Conservation (phyloP, 106 monocot species). For the Iris macrosiphon region DNA sequence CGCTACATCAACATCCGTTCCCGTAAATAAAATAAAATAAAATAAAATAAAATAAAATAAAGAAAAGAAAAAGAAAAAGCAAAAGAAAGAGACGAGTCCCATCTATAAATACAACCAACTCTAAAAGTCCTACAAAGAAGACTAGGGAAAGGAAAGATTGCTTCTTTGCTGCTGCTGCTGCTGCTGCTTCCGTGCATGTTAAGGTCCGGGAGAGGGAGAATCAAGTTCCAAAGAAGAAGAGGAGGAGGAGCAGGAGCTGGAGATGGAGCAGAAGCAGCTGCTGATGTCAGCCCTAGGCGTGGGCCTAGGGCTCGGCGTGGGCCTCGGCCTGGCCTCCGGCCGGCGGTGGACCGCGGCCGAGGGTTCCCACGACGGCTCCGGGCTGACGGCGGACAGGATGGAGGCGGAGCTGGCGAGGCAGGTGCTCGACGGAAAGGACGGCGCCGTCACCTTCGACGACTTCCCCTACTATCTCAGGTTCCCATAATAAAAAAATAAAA, state of each 20-base stretch:
- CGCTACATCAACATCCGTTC: too few species aligned
- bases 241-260: background rate
- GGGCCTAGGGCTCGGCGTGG: slow-evolving; percentile 60
- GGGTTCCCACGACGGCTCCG: slow-evolving; percentile 3
- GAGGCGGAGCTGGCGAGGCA: slow-evolving; percentile 51
- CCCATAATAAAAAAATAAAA: too few species aligned
- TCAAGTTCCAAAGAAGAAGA: slow-evolving; percentile 7
- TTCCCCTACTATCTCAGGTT: slow-evolving; percentile 87
- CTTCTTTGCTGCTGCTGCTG: too few species aligned
- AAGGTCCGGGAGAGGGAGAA: background rate
- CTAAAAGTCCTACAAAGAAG: too few species aligned
- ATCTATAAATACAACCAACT: too few species aligned
- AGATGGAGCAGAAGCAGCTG: slow-evolving; percentile 63
- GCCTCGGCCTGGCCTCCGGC: slow-evolving; percentile 40
- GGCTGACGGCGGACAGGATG: slow-evolving; percentile 30
- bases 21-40: too few species aligned
- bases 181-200: too few species aligned
- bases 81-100: too few species aligned
- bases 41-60: too few species aligned
- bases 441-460: slow-evolving; percentile 57
- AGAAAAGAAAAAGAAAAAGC: too few species aligned
- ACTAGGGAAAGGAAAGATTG: too few species aligned
- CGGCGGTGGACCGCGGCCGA: too few species aligned
- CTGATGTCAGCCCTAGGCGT: slow-evolving; percentile 58
- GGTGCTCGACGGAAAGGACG: slow-evolving; percentile 54